phyloP scores from a whole-genome alignment of 768 basidiomycete species.

The Myochromella boudieri region DNA sequence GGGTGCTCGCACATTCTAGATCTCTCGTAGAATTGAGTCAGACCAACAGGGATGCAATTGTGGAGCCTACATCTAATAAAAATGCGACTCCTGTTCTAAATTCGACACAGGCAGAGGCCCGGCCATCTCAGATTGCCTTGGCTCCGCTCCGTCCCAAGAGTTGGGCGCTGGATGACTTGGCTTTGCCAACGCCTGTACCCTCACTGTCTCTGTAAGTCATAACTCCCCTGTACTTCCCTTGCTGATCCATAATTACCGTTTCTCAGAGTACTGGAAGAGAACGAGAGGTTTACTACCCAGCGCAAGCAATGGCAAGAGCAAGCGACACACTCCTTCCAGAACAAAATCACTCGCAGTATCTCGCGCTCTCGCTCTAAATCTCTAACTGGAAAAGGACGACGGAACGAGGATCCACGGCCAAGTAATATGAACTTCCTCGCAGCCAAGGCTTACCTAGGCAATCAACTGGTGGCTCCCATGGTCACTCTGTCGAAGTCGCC shows the following conservation, averaged over 20 bases:
- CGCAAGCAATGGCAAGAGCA: conserved; percentile 67
- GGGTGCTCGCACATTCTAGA: conserved; percentile 49
- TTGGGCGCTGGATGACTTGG: conserved; percentile 60
- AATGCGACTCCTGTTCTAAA: not conserved
- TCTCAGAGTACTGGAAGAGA: conserved; percentile 66
- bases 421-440: conserved; percentile 60
- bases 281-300: conserved; percentile 57
- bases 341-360: conserved; percentile 58
- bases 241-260: not conserved
- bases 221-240: not conserved
- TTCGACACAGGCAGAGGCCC: not conserved
- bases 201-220: conserved; percentile 51
- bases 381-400: conserved; percentile 36
- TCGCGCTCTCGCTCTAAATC: conserved; percentile 67
- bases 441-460: conserved; percentile 65
- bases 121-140: not conserved
- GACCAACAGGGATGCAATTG: not conserved
- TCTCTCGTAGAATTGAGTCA: conserved; percentile 38
- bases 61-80: not conserved
- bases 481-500: conserved; percentile 22
- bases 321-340: conserved; percentile 63
- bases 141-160: conserved; percentile 49
- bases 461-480: conserved; percentile 54
- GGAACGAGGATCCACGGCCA: conserved; percentile 25
- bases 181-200: conserved; percentile 56